A percentile compares a stretch with the other conserved stretches of the same genome.
These are phyloP conservation scores for Fusarium buharicum DNA, from an alignment of 2,329 filamentous ascomycete species.

Conservation along the genomic window DNA sequence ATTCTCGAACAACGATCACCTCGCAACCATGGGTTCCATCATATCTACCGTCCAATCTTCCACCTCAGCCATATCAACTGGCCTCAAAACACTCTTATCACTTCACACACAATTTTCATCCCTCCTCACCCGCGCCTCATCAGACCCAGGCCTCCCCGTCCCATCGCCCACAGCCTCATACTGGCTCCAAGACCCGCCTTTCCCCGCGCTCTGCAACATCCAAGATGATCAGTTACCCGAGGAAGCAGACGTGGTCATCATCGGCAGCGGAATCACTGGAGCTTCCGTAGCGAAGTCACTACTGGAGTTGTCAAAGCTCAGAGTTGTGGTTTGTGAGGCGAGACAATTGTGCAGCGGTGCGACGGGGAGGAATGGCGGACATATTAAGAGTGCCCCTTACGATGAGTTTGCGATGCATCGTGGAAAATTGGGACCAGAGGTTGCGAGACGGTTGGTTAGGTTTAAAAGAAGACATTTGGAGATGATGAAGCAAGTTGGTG, in stretches of 20 bases:
- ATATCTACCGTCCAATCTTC: conserved; percentile 45
- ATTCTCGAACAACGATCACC: too few relatives aligned
- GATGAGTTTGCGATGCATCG: conserved; percentile 53
- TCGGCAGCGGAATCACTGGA: conserved; percentile 66
- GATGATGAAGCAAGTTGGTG: conserved; percentile 53
- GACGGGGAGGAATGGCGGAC: conserved; percentile 64
- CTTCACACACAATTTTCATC: conserved; percentile 45
- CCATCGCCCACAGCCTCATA: conserved; percentile 56
- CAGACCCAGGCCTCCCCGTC: conserved; percentile 55
- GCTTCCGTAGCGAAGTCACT: conserved; percentile 47
- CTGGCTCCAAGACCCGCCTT: conserved; percentile 58
- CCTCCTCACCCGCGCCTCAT: conserved; percentile 47
- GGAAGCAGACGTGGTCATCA: conserved; percentile 60
- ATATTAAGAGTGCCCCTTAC: conserved; percentile 59
- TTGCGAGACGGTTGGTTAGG: conserved; percentile 54
- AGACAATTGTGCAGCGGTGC: conserved; percentile 61
- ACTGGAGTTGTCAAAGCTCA: conserved; percentile 41
- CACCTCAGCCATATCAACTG: conserved; percentile 38
- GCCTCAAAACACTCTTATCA: conserved; percentile 41
- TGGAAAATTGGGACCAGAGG: conserved; percentile 46
- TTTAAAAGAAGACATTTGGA: conserved; percentile 58
- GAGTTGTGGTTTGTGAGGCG: conserved; percentile 62
- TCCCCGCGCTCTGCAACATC: conserved; percentile 53
- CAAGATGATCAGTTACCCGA: conserved; percentile 48
- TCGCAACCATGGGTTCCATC: conserved; percentile 48